phyloP scores from a whole-genome alignment of 2,329 filamentous ascomycete species.

The Hymenoscyphus occultus region DNA sequence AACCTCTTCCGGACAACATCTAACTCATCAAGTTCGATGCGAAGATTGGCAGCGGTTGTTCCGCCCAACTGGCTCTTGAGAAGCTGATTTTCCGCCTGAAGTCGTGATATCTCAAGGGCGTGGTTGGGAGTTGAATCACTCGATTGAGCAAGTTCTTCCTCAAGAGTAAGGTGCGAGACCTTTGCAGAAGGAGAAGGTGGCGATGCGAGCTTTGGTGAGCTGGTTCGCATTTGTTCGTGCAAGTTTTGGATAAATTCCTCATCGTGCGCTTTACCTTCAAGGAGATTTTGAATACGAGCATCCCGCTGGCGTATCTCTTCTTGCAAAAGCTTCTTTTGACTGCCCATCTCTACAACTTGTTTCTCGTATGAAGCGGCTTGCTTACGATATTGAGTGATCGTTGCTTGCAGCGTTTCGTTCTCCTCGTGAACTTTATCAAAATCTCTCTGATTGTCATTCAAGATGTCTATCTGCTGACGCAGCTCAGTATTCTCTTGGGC shows the following conservation, averaged over 20 bases:
- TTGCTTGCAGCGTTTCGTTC: constrained; percentile 35
- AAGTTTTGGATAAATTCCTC: constrained; percentile 50
- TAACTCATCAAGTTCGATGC: constrained; percentile 54
- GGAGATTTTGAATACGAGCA: constrained; percentile 32
- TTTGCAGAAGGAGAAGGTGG: constrained; percentile 23
- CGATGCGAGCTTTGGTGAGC: constrained; percentile 15
- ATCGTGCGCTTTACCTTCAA: constrained; percentile 43
- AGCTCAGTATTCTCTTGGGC: constrained; percentile 55
- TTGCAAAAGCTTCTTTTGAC: constrained; percentile 46
- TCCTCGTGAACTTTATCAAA: constrained; percentile 33
- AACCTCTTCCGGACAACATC: constrained; percentile 49
- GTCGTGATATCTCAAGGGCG: constrained; percentile 51
- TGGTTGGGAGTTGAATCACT: constrained; percentile 42
- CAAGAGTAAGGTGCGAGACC: constrained; percentile 45
- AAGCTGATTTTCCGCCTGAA: constrained; percentile 60
- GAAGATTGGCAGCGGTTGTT: constrained; percentile 52
- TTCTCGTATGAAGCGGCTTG: constrained; percentile 37
- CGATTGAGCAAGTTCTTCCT: constrained; percentile 54
- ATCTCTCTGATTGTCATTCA: constrained; percentile 46
- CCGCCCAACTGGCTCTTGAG: constrained; percentile 53
- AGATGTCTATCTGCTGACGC: constrained; percentile 52
- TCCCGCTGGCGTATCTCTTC: constrained; percentile 40
- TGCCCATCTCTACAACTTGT: constrained; percentile 36
- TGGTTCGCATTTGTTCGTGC: constrained; percentile 48
- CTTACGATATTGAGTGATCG: constrained; percentile 40